A percentile compares a stretch with the other conserved stretches of the same genome.
Conservation (phyloP, 2,329 filamentous ascomycete genomes). For the Aspergillus cejpii region DNA sequence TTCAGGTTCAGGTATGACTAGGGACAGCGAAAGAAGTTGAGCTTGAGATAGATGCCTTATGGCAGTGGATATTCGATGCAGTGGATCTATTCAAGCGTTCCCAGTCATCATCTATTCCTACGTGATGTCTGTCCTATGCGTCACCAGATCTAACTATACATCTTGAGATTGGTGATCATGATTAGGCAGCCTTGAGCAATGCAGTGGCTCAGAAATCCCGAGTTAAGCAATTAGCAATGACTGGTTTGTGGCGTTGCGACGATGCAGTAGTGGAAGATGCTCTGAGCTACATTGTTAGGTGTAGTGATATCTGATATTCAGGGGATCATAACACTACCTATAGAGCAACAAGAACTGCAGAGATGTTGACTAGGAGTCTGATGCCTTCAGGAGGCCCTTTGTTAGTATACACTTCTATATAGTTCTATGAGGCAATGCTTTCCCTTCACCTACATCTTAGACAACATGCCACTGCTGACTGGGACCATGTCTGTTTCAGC, state of each 20-base stretch:
- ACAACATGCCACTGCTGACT: neutral
- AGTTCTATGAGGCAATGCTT: neutral
- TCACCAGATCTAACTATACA: no score
- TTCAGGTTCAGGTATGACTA: no score
- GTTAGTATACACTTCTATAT: neutral
- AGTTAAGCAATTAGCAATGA: neutral
- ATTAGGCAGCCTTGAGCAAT: no score
- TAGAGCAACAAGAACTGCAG: neutral
- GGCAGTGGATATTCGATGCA: no score
- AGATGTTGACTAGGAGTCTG: neutral
- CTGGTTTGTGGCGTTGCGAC: constrained; percentile 5
- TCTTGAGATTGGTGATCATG: no score
- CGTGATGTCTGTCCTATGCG: no score
- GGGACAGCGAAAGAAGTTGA: no score
- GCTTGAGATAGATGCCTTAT: no score
- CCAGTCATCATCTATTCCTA: no score
- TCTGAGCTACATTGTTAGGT: constrained; percentile 11
- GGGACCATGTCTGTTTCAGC: no score
- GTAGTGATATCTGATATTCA: neutral
- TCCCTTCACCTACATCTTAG: neutral
- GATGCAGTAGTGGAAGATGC: constrained; percentile 10
- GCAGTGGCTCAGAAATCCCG: neutral
- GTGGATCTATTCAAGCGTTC: no score
- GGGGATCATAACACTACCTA: neutral
- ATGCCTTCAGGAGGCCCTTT: neutral